phyloP scores from a whole-genome alignment of 73 alveolate species.

The Vitrella brassicaformis region DNA sequence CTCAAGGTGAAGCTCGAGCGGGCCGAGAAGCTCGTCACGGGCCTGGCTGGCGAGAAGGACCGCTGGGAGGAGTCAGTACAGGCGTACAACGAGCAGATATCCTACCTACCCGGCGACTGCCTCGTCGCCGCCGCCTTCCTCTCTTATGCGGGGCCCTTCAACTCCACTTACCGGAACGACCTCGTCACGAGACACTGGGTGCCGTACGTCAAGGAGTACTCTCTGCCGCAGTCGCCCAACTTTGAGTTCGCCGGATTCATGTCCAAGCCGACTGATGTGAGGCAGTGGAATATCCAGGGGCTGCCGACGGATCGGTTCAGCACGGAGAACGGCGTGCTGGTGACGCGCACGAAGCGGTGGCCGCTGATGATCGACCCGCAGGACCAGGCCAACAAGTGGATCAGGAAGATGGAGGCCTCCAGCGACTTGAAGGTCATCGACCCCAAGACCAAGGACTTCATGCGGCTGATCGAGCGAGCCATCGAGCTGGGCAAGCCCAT shows the following conservation, averaged over 20 bases:
- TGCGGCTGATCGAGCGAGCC: constrained; percentile 55
- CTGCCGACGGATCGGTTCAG: constrained; percentile 97
- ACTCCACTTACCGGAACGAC: neutral
- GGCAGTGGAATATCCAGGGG: constrained; percentile 84
- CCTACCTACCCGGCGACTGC: constrained; percentile 92
- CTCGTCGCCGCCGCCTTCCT: constrained; percentile 94
- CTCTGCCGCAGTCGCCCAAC: constrained; percentile 2
- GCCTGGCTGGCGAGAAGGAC: constrained; percentile 90
- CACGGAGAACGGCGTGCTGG: constrained; percentile 95
- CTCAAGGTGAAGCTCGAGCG: constrained; percentile 22
- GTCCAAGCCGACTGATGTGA: constrained; percentile 72
- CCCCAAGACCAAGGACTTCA: constrained; percentile 48
- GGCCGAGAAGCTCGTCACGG: constrained; percentile 85
- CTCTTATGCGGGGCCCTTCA: constrained; percentile 97
- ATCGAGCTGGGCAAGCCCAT: constrained; percentile 75
- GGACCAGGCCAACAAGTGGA: constrained; percentile 65
- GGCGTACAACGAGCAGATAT: constrained; percentile 55
- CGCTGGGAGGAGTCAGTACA: neutral
- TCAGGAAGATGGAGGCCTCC: constrained; percentile 55
- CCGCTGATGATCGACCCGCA: constrained; percentile 99
- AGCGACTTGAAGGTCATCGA: constrained; percentile 26
- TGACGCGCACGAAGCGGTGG: constrained; percentile 86
- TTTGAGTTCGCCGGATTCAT: constrained; percentile 80
- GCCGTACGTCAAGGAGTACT: neutral
- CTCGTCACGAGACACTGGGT: neutral